These are phyloP conservation scores for Lathyrus tuberosus DNA, from an alignment of 306 rosid genomes.

Conservation along the genomic window DNA sequence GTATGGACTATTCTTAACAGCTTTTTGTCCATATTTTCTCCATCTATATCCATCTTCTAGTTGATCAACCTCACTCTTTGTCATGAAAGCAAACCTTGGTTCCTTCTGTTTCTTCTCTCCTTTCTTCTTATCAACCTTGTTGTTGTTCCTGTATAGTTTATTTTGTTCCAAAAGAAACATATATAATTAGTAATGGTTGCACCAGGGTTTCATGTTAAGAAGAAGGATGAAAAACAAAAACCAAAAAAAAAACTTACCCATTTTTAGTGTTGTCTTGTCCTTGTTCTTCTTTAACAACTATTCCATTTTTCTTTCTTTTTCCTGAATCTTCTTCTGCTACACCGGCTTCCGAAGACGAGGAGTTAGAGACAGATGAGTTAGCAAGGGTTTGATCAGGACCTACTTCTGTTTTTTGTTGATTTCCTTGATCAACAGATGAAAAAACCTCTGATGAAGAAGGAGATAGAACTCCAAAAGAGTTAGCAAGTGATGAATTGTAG, in stretches of 20 bases:
- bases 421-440: slow-evolving; percentile 48
- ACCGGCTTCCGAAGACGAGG: slow-evolving; percentile 75
- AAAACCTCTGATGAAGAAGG: slow-evolving; percentile 66
- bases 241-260: slow-evolving; percentile 58
- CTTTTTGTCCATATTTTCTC: slow-evolving; percentile 92
- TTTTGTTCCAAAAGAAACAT: not conserved
- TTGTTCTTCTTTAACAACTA: slow-evolving; percentile 47
- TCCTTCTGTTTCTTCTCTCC: slow-evolving; percentile 75
- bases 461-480: slow-evolving; percentile 59
- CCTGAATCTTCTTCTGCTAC: slow-evolving; percentile 58
- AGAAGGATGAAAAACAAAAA: not conserved
- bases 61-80: slow-evolving; percentile 92
- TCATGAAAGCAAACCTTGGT: slow-evolving; percentile 84
- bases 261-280: slow-evolving; percentile 66
- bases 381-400: slow-evolving; percentile 43
- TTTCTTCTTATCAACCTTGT: slow-evolving; percentile 60
- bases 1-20: slow-evolving; percentile 84
- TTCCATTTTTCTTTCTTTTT: slow-evolving; percentile 55
- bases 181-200: slow-evolving; percentile 14
- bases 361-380: slow-evolving; percentile 62
- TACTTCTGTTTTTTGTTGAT: slow-evolving; percentile 25
- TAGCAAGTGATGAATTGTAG: slow-evolving; percentile 56
- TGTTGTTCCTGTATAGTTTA: slow-evolving; percentile 43
- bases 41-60: slow-evolving; percentile 90
- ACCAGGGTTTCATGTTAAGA: slow-evolving; percentile 30